phyloP scores from a whole-genome alignment of 2,329 filamentous ascomycete species.

The Neospermospora avenae region DNA sequence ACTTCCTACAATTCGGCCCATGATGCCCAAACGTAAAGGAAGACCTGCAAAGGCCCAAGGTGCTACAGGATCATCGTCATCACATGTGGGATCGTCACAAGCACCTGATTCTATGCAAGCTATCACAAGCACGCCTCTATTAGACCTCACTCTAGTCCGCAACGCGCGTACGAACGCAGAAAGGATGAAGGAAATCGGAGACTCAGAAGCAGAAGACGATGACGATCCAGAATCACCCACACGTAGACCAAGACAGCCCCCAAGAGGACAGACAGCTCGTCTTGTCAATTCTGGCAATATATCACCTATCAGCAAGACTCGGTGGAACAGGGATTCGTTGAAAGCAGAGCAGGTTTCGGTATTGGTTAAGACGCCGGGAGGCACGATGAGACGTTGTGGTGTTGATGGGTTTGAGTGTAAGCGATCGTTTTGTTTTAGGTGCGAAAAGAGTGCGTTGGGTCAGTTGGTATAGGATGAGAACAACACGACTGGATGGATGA shows the following conservation, averaged over 20 bases:
- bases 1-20: not conserved
- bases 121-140: constrained; percentile 23
- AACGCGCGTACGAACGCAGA: constrained; percentile 2
- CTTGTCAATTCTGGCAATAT: not conserved
- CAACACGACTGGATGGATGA: constrained; percentile 13
- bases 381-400: constrained; percentile 50
- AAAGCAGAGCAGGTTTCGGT: constrained; percentile 15
- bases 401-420: constrained; percentile 53
- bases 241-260: not conserved
- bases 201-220: constrained; percentile 18
- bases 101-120: not conserved
- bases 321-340: not conserved
- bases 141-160: constrained; percentile 27
- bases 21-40: constrained; percentile 4
- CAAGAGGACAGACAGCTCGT: constrained; percentile 1
- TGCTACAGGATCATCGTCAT: constrained; percentile 2
- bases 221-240: constrained; percentile 1
- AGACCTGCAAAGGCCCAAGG: not conserved
- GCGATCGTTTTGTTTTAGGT: constrained; percentile 58
- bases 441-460: constrained; percentile 49
- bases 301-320: constrained; percentile 10
- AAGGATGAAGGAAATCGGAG: constrained; percentile 10
- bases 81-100: not conserved
- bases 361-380: constrained; percentile 46
- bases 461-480: constrained; percentile 51